phyloP scores from a whole-genome alignment of 2,329 filamentous ascomycete species.

The Tolypocladium guangdongense region DNA sequence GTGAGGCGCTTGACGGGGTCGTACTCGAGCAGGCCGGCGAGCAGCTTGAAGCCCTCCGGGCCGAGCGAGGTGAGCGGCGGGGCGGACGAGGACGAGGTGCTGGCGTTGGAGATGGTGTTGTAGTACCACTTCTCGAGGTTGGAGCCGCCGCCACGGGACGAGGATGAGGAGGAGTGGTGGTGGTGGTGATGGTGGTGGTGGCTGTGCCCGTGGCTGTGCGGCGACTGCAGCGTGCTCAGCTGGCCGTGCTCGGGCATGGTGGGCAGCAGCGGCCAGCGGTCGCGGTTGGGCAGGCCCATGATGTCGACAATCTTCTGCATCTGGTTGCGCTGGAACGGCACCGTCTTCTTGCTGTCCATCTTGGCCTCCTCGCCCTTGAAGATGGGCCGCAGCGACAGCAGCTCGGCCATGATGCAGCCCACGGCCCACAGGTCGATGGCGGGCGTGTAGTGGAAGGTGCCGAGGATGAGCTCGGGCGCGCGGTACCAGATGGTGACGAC shows the following conservation, averaged over 20 bases:
- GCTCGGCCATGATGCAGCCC: constrained; percentile 93
- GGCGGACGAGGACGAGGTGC: constrained; percentile 15
- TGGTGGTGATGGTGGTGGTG: constrained; percentile 17
- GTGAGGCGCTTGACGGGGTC: constrained; percentile 83
- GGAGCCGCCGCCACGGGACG: constrained; percentile 20
- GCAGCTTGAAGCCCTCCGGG: constrained; percentile 68
- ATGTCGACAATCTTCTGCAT: constrained; percentile 99
- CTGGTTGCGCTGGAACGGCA: constrained; percentile 94
- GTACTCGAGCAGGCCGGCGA: constrained; percentile 79
- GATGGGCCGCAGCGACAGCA: constrained; percentile 81
- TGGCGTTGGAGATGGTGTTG: constrained; percentile 51
- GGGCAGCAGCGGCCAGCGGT: constrained; percentile 74
- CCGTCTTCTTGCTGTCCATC: constrained; percentile 96
- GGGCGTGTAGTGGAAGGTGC: constrained; percentile 90
- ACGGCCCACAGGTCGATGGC: constrained; percentile 97
- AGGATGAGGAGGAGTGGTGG: constrained; percentile 10
- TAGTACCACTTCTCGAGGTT: constrained; percentile 74
- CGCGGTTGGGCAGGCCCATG: constrained; percentile 79
- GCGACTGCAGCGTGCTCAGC: constrained; percentile 45
- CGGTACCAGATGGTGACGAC: constrained; percentile 99
- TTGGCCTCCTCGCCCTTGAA: constrained; percentile 99
- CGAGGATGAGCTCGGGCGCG: constrained; percentile 84
- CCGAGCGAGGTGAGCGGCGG: constrained; percentile 50
- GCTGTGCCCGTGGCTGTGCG: constrained; percentile 20
- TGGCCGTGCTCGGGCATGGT: constrained; percentile 82